Percentiles rank a stretch among this genome's conserved stretches.
Conservation (phyloP, 805 yeast species). For the Ogataea populi-albae region DNA sequence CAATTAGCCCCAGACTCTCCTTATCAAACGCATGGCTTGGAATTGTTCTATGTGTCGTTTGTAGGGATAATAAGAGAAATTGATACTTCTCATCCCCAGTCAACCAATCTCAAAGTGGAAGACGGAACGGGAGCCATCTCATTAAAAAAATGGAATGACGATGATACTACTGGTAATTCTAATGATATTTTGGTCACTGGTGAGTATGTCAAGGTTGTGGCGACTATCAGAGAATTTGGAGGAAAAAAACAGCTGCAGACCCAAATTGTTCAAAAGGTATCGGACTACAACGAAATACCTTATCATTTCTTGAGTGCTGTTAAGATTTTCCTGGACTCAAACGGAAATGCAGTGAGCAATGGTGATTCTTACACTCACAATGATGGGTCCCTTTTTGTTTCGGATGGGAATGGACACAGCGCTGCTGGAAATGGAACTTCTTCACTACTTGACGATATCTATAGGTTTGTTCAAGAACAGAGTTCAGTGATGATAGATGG, state of each 20-base stretch:
- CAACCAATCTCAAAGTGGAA: slow-evolving; percentile 58
- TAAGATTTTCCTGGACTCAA: slow-evolving; percentile 51
- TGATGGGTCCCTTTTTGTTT: slow-evolving; percentile 35
- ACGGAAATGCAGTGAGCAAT: slow-evolving; percentile 35
- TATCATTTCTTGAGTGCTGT: slow-evolving; percentile 68
- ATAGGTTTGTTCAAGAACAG: slow-evolving; percentile 47
- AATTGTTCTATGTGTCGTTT: slow-evolving; percentile 59
- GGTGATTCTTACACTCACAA: slow-evolving; percentile 25
- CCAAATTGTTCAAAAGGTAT: slow-evolving; percentile 54
- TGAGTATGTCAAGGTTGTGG: slow-evolving; percentile 59
- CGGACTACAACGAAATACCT: slow-evolving; percentile 64
- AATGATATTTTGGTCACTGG: slow-evolving; percentile 38
- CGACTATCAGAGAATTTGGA: slow-evolving; percentile 56
- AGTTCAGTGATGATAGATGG: slow-evolving; percentile 67
- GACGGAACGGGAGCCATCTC: slow-evolving; percentile 75
- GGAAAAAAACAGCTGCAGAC: slow-evolving; percentile 64
- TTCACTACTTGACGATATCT: slow-evolving; percentile 41
- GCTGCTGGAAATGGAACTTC: slow-evolving; percentile 24
- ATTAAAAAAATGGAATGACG: slow-evolving; percentile 62
- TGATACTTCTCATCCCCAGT: slow-evolving; percentile 51
- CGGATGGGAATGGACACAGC: slow-evolving; percentile 30
- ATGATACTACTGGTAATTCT: slow-evolving; percentile 25
- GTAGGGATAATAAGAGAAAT: slow-evolving; percentile 71
- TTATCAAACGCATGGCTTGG: slow-evolving; percentile 55
- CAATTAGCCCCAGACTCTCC: slow-evolving; percentile 68